phyloP scores from a whole-genome alignment of 1,284 basidiomycete species.

The Pisolithus thermaeus region DNA sequence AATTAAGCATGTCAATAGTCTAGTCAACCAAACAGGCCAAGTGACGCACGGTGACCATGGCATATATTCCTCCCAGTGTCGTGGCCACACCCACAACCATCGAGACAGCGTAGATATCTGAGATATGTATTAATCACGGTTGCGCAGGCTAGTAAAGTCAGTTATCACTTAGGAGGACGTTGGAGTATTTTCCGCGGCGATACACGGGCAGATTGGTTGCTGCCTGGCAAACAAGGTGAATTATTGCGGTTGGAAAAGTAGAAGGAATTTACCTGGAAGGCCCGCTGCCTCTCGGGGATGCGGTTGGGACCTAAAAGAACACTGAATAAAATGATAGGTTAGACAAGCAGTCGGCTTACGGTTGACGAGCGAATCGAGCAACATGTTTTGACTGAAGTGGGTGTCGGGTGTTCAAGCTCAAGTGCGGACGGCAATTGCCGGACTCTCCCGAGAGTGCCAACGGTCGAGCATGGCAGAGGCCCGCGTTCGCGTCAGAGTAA shows the following conservation, averaged over 20 bases:
- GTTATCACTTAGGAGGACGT: constrained; percentile 42
- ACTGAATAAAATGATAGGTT: background rate
- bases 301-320: constrained; percentile 47
- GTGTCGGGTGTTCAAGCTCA: background rate
- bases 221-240: constrained; percentile 25
- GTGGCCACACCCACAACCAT: constrained; percentile 51
- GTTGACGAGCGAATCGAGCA: constrained; percentile 51
- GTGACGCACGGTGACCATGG: constrained; percentile 47
- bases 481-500: constrained; percentile 68
- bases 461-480: constrained; percentile 46
- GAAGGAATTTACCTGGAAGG: constrained; percentile 49
- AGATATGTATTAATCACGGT: background rate
- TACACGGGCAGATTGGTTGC: constrained; percentile 38
- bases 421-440: constrained; percentile 20
- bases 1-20: background rate
- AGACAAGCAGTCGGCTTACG: constrained; percentile 21
- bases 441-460: constrained; percentile 21
- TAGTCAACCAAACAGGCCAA: no score
- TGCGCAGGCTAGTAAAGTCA: no score
- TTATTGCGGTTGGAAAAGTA: background rate
- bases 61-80: constrained; percentile 44
- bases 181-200: constrained; percentile 41
- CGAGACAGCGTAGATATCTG: constrained; percentile 50
- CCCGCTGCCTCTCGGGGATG: constrained; percentile 58
- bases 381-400: constrained; percentile 32